phyloP scores from a whole-genome alignment of 306 rosid genomes.

The Fagus sylvatica region DNA sequence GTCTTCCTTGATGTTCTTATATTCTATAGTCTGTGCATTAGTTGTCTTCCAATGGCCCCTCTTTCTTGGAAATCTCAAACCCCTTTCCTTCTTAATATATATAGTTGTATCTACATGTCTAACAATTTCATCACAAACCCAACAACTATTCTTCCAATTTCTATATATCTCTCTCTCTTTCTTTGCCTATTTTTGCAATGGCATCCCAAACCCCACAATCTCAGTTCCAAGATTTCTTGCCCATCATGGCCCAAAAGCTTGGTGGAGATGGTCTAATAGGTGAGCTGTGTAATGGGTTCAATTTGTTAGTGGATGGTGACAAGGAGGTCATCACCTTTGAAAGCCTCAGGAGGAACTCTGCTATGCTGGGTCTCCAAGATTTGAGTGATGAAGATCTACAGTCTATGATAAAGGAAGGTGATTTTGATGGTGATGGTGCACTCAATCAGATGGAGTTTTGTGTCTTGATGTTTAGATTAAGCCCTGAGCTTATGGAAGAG shows the following conservation, averaged over 20 bases:
- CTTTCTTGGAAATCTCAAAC: constrained; percentile 57
- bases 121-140: background rate
- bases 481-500: constrained; percentile 87
- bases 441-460: constrained; percentile 86
- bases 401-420: constrained; percentile 72
- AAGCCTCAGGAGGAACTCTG: constrained; percentile 75
- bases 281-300: constrained; percentile 75
- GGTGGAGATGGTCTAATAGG: constrained; percentile 78
- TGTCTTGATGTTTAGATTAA: constrained; percentile 82
- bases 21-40: constrained; percentile 29
- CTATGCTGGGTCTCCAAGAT: constrained; percentile 60
- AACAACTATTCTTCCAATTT: background rate
- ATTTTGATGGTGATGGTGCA: constrained; percentile 84
- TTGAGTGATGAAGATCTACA: constrained; percentile 67
- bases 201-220: constrained; percentile 44
- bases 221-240: constrained; percentile 67
- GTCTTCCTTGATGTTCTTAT: background rate
- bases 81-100: background rate
- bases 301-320: constrained; percentile 50
- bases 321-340: constrained; percentile 71
- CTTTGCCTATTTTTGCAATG: constrained; percentile 28
- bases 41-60: constrained; percentile 61
- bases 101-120: constrained; percentile 18
- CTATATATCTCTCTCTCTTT: background rate
- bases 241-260: constrained; percentile 73